Base-by-base conservation (phyloP, 2,329 filamentous ascomycete species). In the Penicillium griseofulvum region DNA sequence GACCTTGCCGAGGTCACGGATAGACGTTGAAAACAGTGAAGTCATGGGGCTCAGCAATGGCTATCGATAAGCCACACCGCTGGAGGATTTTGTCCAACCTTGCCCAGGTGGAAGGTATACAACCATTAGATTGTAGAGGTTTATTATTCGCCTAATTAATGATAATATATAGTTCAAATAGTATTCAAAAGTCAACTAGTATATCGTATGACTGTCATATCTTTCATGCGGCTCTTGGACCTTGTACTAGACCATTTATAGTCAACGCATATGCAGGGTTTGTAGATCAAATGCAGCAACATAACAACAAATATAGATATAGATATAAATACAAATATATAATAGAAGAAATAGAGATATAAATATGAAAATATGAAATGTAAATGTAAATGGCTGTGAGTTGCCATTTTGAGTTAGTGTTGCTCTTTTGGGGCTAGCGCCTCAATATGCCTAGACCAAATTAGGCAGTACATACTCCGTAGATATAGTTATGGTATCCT, bases 1-100 rank as follows among this genome's bases (percentile, higher is more conserved):
- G 31, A 22, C 3, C 12, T 11, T 51, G 33, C 48, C 48, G 48
- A 51, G 38, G 49, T 45, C 14, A 22, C 6, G 12, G 8, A 48
- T 11, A 52, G 34, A 47, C 8, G 34, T 39, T 48, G 26, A 46
- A 16, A 42, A 28, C 26, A 51, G 50, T 54, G 52, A 54, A 54
- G 52, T 54, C 52, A 54, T 54, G 24, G 31, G 39, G 41, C 31
- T 42, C 24, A 37, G 42, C 42, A 7, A 37, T 37, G 39, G 19
- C 38, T 51, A 51, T 51, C 49, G 49, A 51, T 51, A 51, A 51
- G 36, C 36, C 31, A n/a, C 33, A 26, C 22, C 22, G 44, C 29
- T 46, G 29, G 31, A 29, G 4, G n/a, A 6, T 44, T 45, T 29
- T 41, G 19, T 41, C 10, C 22, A 4, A 22, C 22, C 22, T 22